Evolutionary conservation across 208 protist species (phyloP), one percentile per base, ranked within the genome.

Genomic region (Trypanosoma lewisi): DNA sequence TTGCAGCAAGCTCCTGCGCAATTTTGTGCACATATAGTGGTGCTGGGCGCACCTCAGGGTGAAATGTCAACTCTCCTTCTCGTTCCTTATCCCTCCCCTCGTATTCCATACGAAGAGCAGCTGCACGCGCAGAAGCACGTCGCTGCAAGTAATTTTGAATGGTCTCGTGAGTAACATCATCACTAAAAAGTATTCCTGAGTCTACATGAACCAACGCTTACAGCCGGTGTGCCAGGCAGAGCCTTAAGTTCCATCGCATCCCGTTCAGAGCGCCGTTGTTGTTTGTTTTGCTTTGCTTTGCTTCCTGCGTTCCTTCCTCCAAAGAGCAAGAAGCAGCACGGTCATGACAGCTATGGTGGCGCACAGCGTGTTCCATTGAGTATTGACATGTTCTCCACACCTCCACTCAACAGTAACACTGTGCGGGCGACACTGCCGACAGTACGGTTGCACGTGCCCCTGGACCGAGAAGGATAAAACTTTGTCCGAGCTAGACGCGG

Each of bases 11-110:
- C 50, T 67, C 66, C 53, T 49, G 53, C 30, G 59, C 72, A 62
- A 57, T 55, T 42, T 67, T 47, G 34, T 50, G 58, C 34, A 72
- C 36, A 53, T 63, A 66, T 21, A 45, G 42, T 34, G 67, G 67
- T 41, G 58, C 67, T 14, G 45, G 39, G 34, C 58, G 56, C 21
- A 72, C 50, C 25, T 61, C 48, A 37, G 67, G 67, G 17, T 33
- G 44, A 53, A 72, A 72, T 33, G 67, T 72, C 12, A 63, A 16
- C 27, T 63, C 45, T 17, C 9, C 45, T 42, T 58, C 55, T 21
- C 56, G 48, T 48, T 62, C 64, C 14, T 36, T 30, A 21, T 30
- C 0, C 52, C 31, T 39, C 33, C 3, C 42, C 31, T 53, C 64
- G 11, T 48, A 30, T 31, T 44, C 37, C 39, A 39, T 28, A 2